Evolutionary conservation across 805 yeast genomes (phyloP), one percentile per base, ranked within the genome.

Genomic region (Cyberlindnera galapagoensis): DNA sequence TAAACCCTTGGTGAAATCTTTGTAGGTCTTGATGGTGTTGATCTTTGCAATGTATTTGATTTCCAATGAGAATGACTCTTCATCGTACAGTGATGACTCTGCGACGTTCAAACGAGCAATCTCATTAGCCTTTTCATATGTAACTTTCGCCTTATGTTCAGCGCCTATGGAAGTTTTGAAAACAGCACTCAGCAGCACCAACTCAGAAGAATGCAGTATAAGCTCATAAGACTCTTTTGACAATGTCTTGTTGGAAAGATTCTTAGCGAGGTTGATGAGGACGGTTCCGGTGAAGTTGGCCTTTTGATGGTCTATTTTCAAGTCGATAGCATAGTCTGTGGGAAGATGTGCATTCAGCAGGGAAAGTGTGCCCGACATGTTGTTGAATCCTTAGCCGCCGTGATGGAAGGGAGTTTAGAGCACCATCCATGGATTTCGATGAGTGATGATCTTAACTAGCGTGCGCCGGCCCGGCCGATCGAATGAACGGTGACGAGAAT

Each of bases 1-100:
- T 2, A 82, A 51, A 21, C 92, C 92, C 29, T 55, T 60, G 0
- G 88, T 80, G 28, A 47, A 49, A 42, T 80, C 86, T 21, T 62
- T 57, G 45, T 59, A 72, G 0, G 82, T 47, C 38, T 46, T 46
- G 23, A 30, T 42, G 17, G 43, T 29, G 31, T 42, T 37, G 31
- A 46, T 34, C 32, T 42, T 43, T 6, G 49, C 50, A 9, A 47
- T 34, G 33, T 39, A 44, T 19, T 21, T 34, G 31, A 44, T 34
- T 21, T 33, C 20, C 12, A 45, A 28, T 10, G 35, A 14, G 21
- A 43, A 11, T 3, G 14, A 9, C 11, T 29, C 23, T 17, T 36
- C 42, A 13, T 32, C n/a, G 28, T 34, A 36, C 6, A 39, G 31
- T 5, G 6, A 14, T 9, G 26, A 23, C 14, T 31, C 32, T n/a